phyloP scores from a whole-genome alignment of 2,329 filamentous ascomycete species.

The Fusarium chuoi region DNA sequence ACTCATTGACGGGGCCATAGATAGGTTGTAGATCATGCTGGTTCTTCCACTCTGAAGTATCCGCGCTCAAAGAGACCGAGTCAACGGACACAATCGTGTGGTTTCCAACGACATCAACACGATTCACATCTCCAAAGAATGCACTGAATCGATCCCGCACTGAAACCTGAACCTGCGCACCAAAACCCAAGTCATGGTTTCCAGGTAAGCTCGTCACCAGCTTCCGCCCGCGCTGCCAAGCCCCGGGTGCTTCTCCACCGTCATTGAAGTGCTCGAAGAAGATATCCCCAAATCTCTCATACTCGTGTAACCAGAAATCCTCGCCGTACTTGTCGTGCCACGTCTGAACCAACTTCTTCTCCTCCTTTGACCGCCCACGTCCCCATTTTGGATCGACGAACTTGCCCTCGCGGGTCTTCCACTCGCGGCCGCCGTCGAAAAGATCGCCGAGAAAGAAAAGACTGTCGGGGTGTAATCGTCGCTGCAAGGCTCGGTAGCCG shows the following conservation, averaged over 20 bases:
- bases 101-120: constrained; percentile 91
- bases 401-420: constrained; percentile 76
- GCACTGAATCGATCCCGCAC: constrained; percentile 86
- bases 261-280: constrained; percentile 79
- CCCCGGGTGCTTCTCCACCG: constrained; percentile 62
- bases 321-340: constrained; percentile 82
- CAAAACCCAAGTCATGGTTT: constrained; percentile 95
- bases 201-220: constrained; percentile 88
- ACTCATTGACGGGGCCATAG: constrained; percentile 80
- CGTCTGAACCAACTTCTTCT: constrained; percentile 67
- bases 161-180: constrained; percentile 80
- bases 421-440: constrained; percentile 95
- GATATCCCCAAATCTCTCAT: constrained; percentile 83
- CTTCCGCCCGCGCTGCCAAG: constrained; percentile 75
- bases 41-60: constrained; percentile 61
- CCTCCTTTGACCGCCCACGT: constrained; percentile 59
- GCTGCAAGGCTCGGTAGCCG: constrained; percentile 82
- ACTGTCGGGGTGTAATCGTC: constrained; percentile 81
- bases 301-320: constrained; percentile 87
- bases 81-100: constrained; percentile 96
- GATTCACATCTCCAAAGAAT: constrained; percentile 91
- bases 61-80: constrained; percentile 85
- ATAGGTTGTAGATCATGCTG: constrained; percentile 68
- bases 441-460: constrained; percentile 93
- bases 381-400: constrained; percentile 71